Evolutionary conservation across 345 rosid genomes (phyloP).

Genomic region (Euphorbia lathyris): DNA sequence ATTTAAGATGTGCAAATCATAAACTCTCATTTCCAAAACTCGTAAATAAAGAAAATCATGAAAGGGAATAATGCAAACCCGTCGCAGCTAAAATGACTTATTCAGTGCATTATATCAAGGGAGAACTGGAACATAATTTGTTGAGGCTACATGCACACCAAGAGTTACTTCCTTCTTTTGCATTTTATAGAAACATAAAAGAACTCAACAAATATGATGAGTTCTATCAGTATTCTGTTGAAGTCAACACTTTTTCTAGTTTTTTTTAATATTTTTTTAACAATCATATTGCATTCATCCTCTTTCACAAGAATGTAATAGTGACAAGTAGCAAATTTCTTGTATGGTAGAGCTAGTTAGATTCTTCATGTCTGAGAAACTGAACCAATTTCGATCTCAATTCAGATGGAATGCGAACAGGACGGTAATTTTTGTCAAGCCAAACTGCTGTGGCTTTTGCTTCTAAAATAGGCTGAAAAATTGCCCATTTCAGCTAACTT

Average conservation of each 20-base stretch:
- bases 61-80: no score
- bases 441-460: slow-evolving; percentile 76
- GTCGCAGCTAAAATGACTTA: no score
- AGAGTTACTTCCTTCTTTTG: background rate
- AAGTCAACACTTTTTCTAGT: background rate
- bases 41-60: no score
- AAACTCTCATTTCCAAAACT: no score
- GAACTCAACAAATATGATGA: background rate
- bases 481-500: background rate
- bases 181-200: background rate
- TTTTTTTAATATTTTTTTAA: background rate
- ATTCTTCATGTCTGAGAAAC: slow-evolving; percentile 39
- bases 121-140: no score
- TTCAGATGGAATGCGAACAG: slow-evolving; percentile 64
- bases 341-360: slow-evolving; percentile 26
- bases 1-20: no score
- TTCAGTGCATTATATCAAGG: no score
- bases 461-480: slow-evolving; percentile 59
- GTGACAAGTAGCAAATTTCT: background rate
- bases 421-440: slow-evolving; percentile 77
- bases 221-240: no score
- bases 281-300: background rate
- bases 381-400: slow-evolving; percentile 59
- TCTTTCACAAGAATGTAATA: background rate
- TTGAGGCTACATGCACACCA: no score